phyloP scores from a whole-genome alignment of 768 basidiomycete species.

The Suillus lakei region DNA sequence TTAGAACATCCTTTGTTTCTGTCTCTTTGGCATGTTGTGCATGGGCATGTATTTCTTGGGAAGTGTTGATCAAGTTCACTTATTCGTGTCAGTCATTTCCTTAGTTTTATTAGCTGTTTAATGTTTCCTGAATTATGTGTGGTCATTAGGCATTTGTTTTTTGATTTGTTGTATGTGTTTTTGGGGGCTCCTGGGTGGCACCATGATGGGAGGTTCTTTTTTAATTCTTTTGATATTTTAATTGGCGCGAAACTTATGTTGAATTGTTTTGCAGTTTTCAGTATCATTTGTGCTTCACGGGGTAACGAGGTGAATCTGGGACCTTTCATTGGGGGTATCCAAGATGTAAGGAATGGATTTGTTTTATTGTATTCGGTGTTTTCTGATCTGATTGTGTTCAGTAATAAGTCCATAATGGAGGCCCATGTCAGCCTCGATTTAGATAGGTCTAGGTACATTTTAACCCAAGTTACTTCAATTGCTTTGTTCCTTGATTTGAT shows the following conservation, averaged over 20 bases:
- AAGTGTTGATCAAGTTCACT: too few relatives aligned
- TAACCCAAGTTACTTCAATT: neutral
- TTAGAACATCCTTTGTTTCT: too few relatives aligned
- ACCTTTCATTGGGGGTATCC: neutral
- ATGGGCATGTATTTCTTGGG: too few relatives aligned
- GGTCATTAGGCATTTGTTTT: too few relatives aligned
- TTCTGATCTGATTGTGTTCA: neutral
- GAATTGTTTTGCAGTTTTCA: conserved; percentile 7
- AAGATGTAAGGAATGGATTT: conserved; percentile 15
- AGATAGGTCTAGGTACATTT: neutral
- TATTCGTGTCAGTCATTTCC: too few relatives aligned
- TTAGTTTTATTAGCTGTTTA: too few relatives aligned
- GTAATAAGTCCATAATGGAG: neutral
- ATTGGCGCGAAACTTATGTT: neutral
- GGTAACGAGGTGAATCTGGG: neutral
- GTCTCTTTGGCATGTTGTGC: too few relatives aligned
- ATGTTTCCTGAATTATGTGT: too few relatives aligned
- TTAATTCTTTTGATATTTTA: neutral
- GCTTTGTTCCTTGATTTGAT: conserved; percentile 7
- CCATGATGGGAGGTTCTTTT: conserved; percentile 14
- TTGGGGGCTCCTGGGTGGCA: conserved; percentile 9
- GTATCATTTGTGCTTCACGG: neutral
- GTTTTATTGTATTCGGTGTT: too few relatives aligned
- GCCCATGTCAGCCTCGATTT: neutral
- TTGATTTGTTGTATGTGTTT: neutral